Conservation (phyloP, 257 asterid genomes). For the Osmanthus fragrans region DNA sequence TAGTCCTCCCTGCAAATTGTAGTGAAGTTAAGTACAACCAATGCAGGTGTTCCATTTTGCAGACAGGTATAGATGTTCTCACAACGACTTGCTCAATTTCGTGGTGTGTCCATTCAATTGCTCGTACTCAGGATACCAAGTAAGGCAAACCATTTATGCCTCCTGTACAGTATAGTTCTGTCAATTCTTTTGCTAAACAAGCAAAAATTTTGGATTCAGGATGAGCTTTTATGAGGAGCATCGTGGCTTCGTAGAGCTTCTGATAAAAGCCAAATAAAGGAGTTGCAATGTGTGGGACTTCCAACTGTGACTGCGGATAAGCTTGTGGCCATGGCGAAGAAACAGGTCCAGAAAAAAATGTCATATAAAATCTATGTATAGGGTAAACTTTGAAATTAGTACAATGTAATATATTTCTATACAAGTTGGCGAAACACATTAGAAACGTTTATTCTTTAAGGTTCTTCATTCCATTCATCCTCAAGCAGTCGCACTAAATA, state of each 20-base stretch:
- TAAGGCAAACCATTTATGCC: conserved; percentile 26
- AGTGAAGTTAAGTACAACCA: neutral
- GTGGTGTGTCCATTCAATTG: conserved; percentile 84
- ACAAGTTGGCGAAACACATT: too few species aligned
- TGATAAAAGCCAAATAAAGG: conserved; percentile 5
- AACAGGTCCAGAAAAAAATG: too few species aligned
- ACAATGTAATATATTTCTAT: too few species aligned
- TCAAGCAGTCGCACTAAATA: too few species aligned
- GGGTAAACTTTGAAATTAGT: too few species aligned
- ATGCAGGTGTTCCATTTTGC: conserved; percentile 81
- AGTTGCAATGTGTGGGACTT: too few species aligned
- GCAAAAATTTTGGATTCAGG: conserved; percentile 36
- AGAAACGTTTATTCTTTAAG: too few species aligned
- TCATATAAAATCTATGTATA: too few species aligned
- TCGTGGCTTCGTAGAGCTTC: conserved; percentile 88
- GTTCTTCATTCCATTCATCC: too few species aligned
- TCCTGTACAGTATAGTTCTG: neutral
- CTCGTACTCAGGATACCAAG: conserved; percentile 81
- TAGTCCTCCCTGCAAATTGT: neutral
- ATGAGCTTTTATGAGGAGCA: conserved; percentile 90
- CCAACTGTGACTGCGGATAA: too few species aligned
- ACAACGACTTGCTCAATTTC: conserved; percentile 68
- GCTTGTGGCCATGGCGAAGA: too few species aligned
- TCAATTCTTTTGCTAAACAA: neutral
- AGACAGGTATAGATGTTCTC: conserved; percentile 63